Evolutionary conservation across 2,329 filamentous ascomycete genomes (phyloP).

Genomic region (Alternaria consortialis): DNA sequence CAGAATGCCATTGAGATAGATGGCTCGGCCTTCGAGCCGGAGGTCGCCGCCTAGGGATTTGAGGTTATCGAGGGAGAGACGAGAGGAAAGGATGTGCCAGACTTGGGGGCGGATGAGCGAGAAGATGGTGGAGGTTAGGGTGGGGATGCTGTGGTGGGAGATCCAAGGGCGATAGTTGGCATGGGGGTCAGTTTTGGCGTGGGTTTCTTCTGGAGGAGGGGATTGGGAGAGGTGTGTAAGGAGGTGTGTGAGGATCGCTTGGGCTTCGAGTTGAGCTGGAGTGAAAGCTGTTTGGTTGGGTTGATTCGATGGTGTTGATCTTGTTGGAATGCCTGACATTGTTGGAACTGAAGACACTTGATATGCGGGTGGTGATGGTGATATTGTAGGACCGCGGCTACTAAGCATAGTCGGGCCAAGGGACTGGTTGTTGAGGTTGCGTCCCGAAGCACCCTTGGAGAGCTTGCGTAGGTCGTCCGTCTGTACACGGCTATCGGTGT

Average conservation of each 20-base stretch:
- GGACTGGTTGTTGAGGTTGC: constrained; percentile 64
- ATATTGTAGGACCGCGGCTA: constrained; percentile 67
- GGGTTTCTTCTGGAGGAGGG: fast-evolving
- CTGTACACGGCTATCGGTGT: constrained; percentile 81
- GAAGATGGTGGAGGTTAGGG: constrained; percentile 31
- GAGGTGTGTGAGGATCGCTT: constrained; percentile 32
- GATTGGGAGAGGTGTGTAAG: constrained; percentile 24
- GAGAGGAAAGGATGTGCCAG: constrained; percentile 30
- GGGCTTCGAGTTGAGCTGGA: constrained; percentile 36
- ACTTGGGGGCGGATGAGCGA: constrained; percentile 33
- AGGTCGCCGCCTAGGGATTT: constrained; percentile 38
- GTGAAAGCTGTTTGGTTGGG: constrained; percentile 7
- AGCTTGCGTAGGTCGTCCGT: constrained; percentile 92
- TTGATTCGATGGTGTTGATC: constrained; percentile 5
- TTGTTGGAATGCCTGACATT: constrained; percentile 1
- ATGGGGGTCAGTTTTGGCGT: constrained; percentile 20
- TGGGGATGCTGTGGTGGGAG: constrained; percentile 21
- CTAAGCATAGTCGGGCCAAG: constrained; percentile 90
- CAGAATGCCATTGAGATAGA: constrained; percentile 40
- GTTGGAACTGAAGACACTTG: not conserved
- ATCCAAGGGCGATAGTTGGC: constrained; percentile 33
- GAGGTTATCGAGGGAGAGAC: constrained; percentile 33
- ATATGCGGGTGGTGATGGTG: not conserved
- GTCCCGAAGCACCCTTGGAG: constrained; percentile 66
- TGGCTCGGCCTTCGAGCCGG: constrained; percentile 29